Base-by-base conservation (phyloP, 176 grass and related monocot genomes). In the Paspalum notatum region DNA sequence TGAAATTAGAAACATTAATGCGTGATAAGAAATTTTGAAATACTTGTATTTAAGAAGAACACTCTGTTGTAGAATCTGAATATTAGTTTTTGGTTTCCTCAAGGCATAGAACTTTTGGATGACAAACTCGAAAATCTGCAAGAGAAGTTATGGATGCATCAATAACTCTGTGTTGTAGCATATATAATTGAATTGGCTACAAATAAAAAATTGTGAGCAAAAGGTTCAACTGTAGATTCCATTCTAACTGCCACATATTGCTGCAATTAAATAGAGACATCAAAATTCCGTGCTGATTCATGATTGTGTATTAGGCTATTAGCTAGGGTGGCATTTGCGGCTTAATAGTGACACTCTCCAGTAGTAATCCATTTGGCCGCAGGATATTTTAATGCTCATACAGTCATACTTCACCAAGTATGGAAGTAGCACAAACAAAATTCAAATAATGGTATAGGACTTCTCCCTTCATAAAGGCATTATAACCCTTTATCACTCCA, bases 81-180 rank as follows among this genome's bases (percentile, higher is more conserved):
- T 93, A 84, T 99, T 99, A 76, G 96, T 99, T 89, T 99, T 99
- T 14, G 96, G 96, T 89, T 95, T 99, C 85, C 92, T 99, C 88
- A 99, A 93, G 50, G 92, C 92, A 82, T 95, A 95, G 61, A 99
- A 91, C 81, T 95, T 99, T 82, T 99, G 96, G 74, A 95, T 88
- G 62, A 95, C 85, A 79, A 95, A 99, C 44, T 99, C 92, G 66
- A 95, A 95, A 77, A 93, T 91, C 96, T 99, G 86, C 84, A 99
- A 72, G 27, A 74, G 79, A 40, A 87, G 59, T 63, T 82, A 72
- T 48, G 22, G 17, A 78, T 5, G 32, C 48, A 82, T 90, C 20
- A 90, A 60, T 27, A 51, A 80, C 58, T 55, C 49, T 55, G 20
- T 54, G 64, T 20, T 72, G 16, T 77, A 77, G 26, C 72, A 38